A percentile compares a stretch with the other conserved stretches of the same genome.
These are phyloP conservation scores for Bipolaris oryzae DNA, from an alignment of 2,329 filamentous ascomycete species.

Conservation along the genomic window DNA sequence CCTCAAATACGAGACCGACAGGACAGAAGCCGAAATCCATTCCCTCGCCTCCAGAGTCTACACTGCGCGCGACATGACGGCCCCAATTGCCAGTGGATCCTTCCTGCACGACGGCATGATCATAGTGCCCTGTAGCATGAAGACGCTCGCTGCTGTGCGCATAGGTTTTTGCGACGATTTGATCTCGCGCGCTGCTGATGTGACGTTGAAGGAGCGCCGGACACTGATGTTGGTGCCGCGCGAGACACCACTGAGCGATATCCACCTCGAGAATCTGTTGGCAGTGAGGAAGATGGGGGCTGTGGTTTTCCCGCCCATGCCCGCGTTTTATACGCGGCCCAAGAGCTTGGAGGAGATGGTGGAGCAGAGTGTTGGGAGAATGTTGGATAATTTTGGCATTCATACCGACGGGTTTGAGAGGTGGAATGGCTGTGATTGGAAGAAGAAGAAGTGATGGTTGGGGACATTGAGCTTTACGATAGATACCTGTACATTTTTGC, in stretches of 20 bases:
- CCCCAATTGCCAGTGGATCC: not conserved
- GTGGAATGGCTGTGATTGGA: not conserved
- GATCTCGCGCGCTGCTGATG: not conserved
- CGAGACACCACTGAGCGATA: not conserved
- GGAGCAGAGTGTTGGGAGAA: not conserved
- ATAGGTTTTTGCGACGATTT: not conserved
- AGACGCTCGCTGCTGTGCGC: not conserved
- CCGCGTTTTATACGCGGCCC: not conserved
- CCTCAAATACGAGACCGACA: not conserved
- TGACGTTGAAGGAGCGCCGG: not conserved
- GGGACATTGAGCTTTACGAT: not conserved
- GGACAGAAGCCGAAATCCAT: not conserved
- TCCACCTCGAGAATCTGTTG: not conserved
- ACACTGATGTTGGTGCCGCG: not conserved
- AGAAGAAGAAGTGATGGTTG: not conserved
- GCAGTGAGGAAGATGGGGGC: not conserved
- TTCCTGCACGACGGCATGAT: not conserved
- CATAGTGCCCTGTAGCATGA: not conserved
- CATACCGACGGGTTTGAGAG: not conserved
- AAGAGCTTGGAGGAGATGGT: not conserved
- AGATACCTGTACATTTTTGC: not conserved
- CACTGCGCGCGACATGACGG: not conserved
- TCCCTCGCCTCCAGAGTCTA: slow-evolving; percentile 1
- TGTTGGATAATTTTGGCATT: not conserved
- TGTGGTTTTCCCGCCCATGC: not conserved